Percentiles rank a stretch among this genome's conserved stretches.
phyloP scores from a whole-genome alignment of 306 rosid species.

The Citrullus mucosospermus region DNA sequence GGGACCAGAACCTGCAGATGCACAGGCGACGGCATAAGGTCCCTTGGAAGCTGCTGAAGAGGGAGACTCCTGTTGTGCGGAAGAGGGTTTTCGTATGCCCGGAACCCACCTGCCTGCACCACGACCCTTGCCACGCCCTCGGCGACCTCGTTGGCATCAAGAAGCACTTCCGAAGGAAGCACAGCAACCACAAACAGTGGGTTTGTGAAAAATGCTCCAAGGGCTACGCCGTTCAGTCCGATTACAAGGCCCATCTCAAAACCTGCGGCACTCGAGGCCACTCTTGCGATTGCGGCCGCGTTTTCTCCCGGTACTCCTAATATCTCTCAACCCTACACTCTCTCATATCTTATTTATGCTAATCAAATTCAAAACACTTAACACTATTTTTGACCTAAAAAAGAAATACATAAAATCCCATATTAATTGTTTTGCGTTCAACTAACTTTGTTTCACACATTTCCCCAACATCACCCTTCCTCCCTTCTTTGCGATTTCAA shows the following conservation, averaged over 20 bases:
- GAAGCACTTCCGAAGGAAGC: constrained; percentile 88
- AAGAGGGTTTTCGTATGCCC: constrained; percentile 95
- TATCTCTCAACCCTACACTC: too few species aligned
- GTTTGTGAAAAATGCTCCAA: constrained; percentile 81
- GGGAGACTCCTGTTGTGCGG: constrained; percentile 72
- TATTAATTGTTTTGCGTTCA: neutral
- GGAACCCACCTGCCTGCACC: constrained; percentile 89
- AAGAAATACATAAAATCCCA: constrained; percentile 27
- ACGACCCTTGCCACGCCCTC: constrained; percentile 87
- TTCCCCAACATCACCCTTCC: constrained; percentile 43
- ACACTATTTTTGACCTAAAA: constrained; percentile 24
- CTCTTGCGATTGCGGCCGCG: constrained; percentile 95
- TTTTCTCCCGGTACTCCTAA: constrained; percentile 48
- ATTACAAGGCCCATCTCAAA: constrained; percentile 93
- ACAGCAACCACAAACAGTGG: constrained; percentile 95
- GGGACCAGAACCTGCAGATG: constrained; percentile 99
- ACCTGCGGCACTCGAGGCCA: constrained; percentile 97
- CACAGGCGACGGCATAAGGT: constrained; percentile 92
- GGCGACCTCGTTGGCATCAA: constrained; percentile 97
- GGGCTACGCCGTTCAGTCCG: constrained; percentile 94
- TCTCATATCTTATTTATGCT: too few species aligned
- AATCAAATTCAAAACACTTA: too few species aligned
- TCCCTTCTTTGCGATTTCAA: neutral
- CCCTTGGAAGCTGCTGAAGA: constrained; percentile 92
- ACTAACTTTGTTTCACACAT: constrained; percentile 18